Conservation (phyloP, 2,329 filamentous ascomycete genomes). For the Stenocarpella maydis region DNA sequence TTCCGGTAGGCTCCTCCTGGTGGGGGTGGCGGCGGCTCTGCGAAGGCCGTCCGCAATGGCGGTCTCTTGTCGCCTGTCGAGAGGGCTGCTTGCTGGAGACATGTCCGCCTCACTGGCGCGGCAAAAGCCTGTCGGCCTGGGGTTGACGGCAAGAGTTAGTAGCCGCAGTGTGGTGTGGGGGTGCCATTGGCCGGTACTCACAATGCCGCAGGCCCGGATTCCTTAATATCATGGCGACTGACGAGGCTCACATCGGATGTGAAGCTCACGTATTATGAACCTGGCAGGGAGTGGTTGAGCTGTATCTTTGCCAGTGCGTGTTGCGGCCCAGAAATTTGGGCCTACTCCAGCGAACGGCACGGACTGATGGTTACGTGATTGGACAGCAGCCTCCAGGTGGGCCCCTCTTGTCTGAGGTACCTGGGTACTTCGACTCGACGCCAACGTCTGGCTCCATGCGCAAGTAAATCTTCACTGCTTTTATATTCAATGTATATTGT, state of each 20-base stretch:
- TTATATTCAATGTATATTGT: too few species aligned
- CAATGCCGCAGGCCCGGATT: conserved; percentile 63
- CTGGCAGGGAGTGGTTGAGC: conserved; percentile 4
- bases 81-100: conserved; percentile 49
- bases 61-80: conserved; percentile 44
- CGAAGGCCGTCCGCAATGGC: conserved; percentile 40
- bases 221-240: conserved; percentile 62
- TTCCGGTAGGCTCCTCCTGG: background rate
- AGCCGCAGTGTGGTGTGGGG: background rate
- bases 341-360: conserved; percentile 2
- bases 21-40: conserved; percentile 36
- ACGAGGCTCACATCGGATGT: conserved; percentile 38
- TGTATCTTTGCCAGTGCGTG: conserved; percentile 26
- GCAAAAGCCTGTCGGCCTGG: conserved; percentile 63
- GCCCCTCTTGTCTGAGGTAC: background rate
- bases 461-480: background rate
- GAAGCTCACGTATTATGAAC: conserved; percentile 22
- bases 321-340: conserved; percentile 22
- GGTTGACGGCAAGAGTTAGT: conserved; percentile 38
- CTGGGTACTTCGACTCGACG: background rate
- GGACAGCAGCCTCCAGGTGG: background rate
- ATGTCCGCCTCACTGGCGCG: conserved; percentile 50
- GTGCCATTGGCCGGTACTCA: conserved; percentile 44
- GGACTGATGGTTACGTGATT: background rate
- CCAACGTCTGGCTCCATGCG: too few species aligned